Percentiles rank a stretch among this genome's conserved stretches.
These are phyloP conservation scores for Ophiostoma montium DNA, from an alignment of 2,329 filamentous ascomycete species.

Conservation along the genomic window DNA sequence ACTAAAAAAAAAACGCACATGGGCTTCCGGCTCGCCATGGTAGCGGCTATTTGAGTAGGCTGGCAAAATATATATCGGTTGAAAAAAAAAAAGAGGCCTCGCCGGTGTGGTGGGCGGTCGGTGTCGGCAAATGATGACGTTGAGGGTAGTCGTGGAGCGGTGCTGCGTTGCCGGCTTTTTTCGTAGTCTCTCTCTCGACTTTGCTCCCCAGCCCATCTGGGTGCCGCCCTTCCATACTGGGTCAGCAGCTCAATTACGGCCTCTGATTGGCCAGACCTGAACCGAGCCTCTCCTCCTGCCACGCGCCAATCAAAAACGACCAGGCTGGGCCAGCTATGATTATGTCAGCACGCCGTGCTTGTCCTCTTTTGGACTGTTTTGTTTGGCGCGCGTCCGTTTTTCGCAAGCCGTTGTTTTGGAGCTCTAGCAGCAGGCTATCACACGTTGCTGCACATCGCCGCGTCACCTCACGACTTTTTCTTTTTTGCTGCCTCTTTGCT, in stretches of 20 bases:
- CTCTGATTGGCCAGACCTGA: constrained; percentile 13
- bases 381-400: constrained; percentile 1
- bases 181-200: constrained; percentile 8
- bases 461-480: too few relatives aligned
- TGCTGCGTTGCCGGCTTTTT: not conserved
- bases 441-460: not conserved
- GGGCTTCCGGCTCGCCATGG: constrained; percentile 47
- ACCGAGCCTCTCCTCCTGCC: constrained; percentile 1
- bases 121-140: constrained; percentile 7
- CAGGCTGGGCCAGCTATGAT: constrained; percentile 9
- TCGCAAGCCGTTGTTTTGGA: not conserved
- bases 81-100: constrained; percentile 16
- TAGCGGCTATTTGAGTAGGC: not conserved
- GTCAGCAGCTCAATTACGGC: constrained; percentile 13
- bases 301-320: constrained; percentile 11
- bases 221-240: not conserved
- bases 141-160: not conserved
- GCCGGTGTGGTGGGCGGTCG: constrained; percentile 18
- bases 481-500: too few relatives aligned
- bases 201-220: constrained; percentile 2
- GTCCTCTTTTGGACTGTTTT: not conserved
- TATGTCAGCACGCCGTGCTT: not conserved
- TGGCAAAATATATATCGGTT: not conserved
- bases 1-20: constrained; percentile 28
- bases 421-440: not conserved